Percentiles rank a stretch among this genome's conserved stretches.
phyloP scores from a whole-genome alignment of 2,329 filamentous ascomycete species.

The Scedosporium boydii region DNA sequence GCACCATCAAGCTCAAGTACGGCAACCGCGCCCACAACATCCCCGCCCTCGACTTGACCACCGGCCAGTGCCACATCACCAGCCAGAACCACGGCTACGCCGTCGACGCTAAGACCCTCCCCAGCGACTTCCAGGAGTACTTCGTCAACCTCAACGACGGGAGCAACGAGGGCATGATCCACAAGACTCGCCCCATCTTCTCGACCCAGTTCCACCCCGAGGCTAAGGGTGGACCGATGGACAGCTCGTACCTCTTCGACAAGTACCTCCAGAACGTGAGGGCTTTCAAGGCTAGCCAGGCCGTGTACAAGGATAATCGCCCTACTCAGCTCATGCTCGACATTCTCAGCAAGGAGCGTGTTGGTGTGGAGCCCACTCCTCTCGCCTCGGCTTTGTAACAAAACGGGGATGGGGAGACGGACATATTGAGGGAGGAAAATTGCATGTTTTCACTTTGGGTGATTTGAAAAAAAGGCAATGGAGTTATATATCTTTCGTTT shows the following conservation, averaged over 20 bases:
- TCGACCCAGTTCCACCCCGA: slow-evolving; percentile 98
- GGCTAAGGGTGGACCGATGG: slow-evolving; percentile 92
- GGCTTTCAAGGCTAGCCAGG: slow-evolving; percentile 78
- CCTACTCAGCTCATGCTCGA: slow-evolving; percentile 84
- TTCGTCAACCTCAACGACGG: slow-evolving; percentile 98
- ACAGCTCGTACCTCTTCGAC: slow-evolving; percentile 93
- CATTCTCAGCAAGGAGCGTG: slow-evolving; percentile 85
- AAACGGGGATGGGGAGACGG: no score
- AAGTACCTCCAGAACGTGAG: slow-evolving; percentile 86
- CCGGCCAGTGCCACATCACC: slow-evolving; percentile 96
- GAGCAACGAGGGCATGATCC: slow-evolving; percentile 95
- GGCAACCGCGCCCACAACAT: slow-evolving; percentile 99
- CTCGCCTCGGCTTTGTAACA: slow-evolving; percentile 39
- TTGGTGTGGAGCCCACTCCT: slow-evolving; percentile 68
- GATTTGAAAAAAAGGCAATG: not conserved
- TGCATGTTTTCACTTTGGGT: not conserved
- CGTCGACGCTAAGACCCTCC: slow-evolving; percentile 74
- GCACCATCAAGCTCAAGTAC: slow-evolving; percentile 97
- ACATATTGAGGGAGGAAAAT: not conserved
- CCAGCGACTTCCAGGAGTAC: slow-evolving; percentile 89
- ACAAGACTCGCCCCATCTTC: slow-evolving; percentile 94
- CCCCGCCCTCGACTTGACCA: slow-evolving; percentile 85
- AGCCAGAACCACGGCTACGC: slow-evolving; percentile 98
- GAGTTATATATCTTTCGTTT: slow-evolving; percentile 5
- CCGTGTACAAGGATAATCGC: slow-evolving; percentile 73